Percentiles rank a stretch among this genome's conserved stretches.
Evolutionary conservation across 441 rosid genomes (phyloP).

Genomic region (Lepidium campestre): DNA sequence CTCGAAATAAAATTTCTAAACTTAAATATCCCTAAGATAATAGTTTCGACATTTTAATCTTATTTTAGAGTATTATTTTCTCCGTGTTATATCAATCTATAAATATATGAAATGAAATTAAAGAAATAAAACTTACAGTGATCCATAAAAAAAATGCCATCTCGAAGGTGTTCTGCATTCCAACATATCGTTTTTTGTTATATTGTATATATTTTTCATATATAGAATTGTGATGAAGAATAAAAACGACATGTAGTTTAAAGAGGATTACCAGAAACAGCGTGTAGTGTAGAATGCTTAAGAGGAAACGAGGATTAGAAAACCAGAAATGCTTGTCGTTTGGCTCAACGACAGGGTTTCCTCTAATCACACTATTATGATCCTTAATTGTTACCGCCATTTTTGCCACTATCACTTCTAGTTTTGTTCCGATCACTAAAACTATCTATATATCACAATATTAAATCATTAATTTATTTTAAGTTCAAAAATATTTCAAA

Average conservation of each 20-base stretch:
- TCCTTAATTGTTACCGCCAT: conserved; percentile 50
- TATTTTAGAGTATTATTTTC: too few relatives aligned
- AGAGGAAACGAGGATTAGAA: conserved; percentile 42
- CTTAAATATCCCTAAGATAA: too few relatives aligned
- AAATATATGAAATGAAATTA: background rate
- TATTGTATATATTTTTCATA: too few relatives aligned
- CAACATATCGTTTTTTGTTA: too few relatives aligned
- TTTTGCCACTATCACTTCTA: conserved; percentile 48
- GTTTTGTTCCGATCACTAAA: conserved; percentile 59
- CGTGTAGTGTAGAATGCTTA: conserved; percentile 56
- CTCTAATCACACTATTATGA: conserved; percentile 35
- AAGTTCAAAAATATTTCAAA: background rate
- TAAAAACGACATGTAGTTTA: background rate
- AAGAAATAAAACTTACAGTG: conserved; percentile 37
- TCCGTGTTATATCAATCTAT: background rate
- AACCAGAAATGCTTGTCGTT: conserved; percentile 69
- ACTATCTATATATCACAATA: conserved; percentile 35
- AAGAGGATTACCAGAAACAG: conserved; percentile 42
- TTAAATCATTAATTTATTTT: background rate
- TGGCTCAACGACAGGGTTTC: conserved; percentile 52
- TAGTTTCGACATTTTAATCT: too few relatives aligned
- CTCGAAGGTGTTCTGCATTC: conserved; percentile 64
- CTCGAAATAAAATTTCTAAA: too few relatives aligned
- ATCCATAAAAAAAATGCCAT: conserved; percentile 58
- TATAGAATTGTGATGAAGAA: too few relatives aligned